Base-by-base conservation (phyloP, 2,329 filamentous ascomycete species). In the Knoxdaviesia capensis region DNA sequence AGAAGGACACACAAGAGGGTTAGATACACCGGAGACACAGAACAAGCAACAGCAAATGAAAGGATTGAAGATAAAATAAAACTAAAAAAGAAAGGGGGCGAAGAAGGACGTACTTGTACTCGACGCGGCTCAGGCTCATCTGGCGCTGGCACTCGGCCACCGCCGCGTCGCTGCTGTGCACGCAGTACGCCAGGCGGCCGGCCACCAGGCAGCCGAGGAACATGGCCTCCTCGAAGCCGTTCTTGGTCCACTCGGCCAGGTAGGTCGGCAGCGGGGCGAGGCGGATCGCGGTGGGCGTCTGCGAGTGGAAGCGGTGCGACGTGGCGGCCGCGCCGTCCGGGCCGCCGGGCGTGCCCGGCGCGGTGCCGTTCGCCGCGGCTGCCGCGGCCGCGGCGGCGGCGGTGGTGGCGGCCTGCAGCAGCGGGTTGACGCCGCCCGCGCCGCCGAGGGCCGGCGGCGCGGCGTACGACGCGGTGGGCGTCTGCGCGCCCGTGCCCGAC, bases 181-280 rank as follows among this genome's bases (percentile, higher is more conserved):
- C 57, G 50, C 69, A 73, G 51, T 69, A 75, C 2, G 68, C 69
- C 42, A 74, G 61, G 20, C 71, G 58, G 2, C 82, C 85, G 1
- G 82, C 84, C 32, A 94, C 80, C 59, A 93, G 84, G 3, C 84
- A 82, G 7, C 87, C 87, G 6, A 94, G 64, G 60, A 94, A 94
- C 53, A 77, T 74, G 40, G 81, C 75, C 59, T 94, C 87, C 53
- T 94, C 87, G 53, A 72, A 70, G 43, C 72, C 66, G 48, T 77
- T 73, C 60, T 81, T 87, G 54, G 85, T 85, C 85, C 86, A 94
- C 58, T 94, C 87, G 7, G 80, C 74, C 50, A 94, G 80, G 58
- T 94, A 94, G 42, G 83, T 80, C 1, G 87, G 86, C 49, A 83
- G 66, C 49, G 75, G 72, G 31, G 83, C 74, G 31, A 75, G 66